Percentiles rank a stretch among this genome's conserved stretches.
Conservation (phyloP, 331 rosid species). For the Telfairia occidentalis region DNA sequence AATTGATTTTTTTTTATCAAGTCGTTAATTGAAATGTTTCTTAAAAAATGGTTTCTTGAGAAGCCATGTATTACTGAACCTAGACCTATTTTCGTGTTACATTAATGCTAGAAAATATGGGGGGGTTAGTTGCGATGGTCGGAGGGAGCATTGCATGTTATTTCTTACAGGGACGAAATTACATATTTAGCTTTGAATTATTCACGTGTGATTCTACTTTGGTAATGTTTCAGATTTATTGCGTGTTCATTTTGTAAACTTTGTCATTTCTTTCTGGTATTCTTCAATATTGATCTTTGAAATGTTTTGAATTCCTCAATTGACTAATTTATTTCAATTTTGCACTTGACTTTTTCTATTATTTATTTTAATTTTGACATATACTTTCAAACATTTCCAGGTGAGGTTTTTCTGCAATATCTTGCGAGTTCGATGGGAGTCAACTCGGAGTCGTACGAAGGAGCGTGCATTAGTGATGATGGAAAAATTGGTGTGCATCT, state of each 20-base stretch:
- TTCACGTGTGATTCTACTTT: neutral
- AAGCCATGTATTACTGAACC: neutral
- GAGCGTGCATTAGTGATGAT: conserved; percentile 81
- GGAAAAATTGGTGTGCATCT: conserved; percentile 57
- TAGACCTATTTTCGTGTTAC: neutral
- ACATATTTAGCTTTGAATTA: neutral
- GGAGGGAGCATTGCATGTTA: neutral
- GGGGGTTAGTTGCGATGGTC: neutral
- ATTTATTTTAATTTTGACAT: neutral
- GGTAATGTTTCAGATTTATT: neutral
- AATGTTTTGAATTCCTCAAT: neutral
- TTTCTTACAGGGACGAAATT: neutral
- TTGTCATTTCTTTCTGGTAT: neutral
- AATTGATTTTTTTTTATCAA: too few relatives aligned
- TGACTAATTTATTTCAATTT: neutral
- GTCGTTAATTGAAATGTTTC: neutral
- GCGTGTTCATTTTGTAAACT: neutral
- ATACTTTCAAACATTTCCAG: conserved; percentile 20
- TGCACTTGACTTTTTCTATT: neutral
- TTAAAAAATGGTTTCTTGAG: neutral
- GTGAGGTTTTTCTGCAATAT: conserved; percentile 47
- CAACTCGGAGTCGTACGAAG: conserved; percentile 77
- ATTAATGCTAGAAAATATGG: neutral
- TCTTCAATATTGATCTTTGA: neutral
- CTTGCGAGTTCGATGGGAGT: conserved; percentile 90